These are phyloP conservation scores for Truncatella angustata DNA, from an alignment of 2,329 filamentous ascomycete species.

Conservation along the genomic window DNA sequence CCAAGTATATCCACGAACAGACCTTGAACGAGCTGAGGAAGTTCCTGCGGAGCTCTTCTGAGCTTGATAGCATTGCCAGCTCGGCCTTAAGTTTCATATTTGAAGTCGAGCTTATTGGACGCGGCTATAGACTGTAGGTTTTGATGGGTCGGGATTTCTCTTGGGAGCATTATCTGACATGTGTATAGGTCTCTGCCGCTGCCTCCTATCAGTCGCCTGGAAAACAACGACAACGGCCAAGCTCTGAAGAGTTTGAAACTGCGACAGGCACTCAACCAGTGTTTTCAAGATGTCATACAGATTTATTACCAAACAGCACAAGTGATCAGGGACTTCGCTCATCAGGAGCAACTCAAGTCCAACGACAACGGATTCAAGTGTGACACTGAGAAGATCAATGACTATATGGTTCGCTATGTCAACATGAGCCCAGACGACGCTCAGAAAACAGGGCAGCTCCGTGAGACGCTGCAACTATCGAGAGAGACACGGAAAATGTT, in stretches of 20 bases:
- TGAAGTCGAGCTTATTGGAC: slow-evolving; percentile 32
- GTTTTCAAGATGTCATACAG: slow-evolving; percentile 68
- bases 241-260: slow-evolving; percentile 76
- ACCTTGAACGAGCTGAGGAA: slow-evolving; percentile 24
- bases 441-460: slow-evolving; percentile 48
- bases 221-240: slow-evolving; percentile 78
- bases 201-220: slow-evolving; percentile 87
- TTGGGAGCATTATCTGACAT: slow-evolving; percentile 13
- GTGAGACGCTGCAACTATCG: slow-evolving; percentile 42
- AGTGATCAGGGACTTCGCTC: slow-evolving; percentile 69
- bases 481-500: slow-evolving; percentile 78
- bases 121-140: slow-evolving; percentile 31
- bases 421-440: slow-evolving; percentile 51
- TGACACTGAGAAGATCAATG: not conserved
- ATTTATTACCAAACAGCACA: slow-evolving; percentile 70
- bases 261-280: slow-evolving; percentile 70
- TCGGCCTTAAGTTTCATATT: slow-evolving; percentile 33
- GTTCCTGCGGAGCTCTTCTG: slow-evolving; percentile 28
- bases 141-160: not conserved
- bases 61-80: slow-evolving; percentile 31
- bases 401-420: not conserved
- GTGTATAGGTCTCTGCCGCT: slow-evolving; percentile 73
- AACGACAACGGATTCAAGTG: slow-evolving; percentile 3
- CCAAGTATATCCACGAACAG: slow-evolving; percentile 30
- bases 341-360: slow-evolving; percentile 80